Base-by-base conservation (phyloP, 2,329 filamentous ascomycete species). In the Rachicladosporium sp. region DNA sequence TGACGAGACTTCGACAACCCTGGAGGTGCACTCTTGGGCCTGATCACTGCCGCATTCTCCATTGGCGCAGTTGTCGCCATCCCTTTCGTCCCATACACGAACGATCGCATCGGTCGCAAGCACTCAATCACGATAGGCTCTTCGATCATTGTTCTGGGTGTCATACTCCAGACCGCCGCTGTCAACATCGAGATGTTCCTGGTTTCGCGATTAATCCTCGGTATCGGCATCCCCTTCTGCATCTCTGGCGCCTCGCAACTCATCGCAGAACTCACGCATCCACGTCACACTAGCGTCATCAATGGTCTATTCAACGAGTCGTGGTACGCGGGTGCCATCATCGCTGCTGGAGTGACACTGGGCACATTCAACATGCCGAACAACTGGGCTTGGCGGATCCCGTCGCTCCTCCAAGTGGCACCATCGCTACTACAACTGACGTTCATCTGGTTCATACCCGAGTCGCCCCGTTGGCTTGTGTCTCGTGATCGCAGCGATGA, bases 351-450 rank as follows among this genome's bases (percentile, higher is more conserved):
- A 6, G 33, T 47, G 5, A 50, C 48, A 12, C 39, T 47, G 5
- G 38, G 38, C 4, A 40, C 38, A 2, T 36, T 36, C 29, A 27
- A 29, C 6, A 40, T 40, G 33, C 33, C 38, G 8, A 36, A 36
- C n/a, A 66, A 36, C 6, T 38, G 35, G 36, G 31, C 69, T 0
- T 76, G 72, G 72, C 57, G 66, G 30, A 62, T 58, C 3, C 57
- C 57, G 7, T 37, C 36, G 10, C 32, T 38, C 11, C 7, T 42
- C 6, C 40, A 42, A 12, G 29, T n/a, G 54, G 50, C 54, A 12
- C 50, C 57, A 12, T 52, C 43, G n/a, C 32, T 41, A 11, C 37
- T 50, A 8, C 44, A 45, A 12, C 35, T 61, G 23, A 39, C 31
- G 34, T 54, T 52, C 6, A 51, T 45, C 15, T 37, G 36, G 21